Conservation (phyloP, 768 basidiomycete genomes). For the Psilocybe subaeruginosa region DNA sequence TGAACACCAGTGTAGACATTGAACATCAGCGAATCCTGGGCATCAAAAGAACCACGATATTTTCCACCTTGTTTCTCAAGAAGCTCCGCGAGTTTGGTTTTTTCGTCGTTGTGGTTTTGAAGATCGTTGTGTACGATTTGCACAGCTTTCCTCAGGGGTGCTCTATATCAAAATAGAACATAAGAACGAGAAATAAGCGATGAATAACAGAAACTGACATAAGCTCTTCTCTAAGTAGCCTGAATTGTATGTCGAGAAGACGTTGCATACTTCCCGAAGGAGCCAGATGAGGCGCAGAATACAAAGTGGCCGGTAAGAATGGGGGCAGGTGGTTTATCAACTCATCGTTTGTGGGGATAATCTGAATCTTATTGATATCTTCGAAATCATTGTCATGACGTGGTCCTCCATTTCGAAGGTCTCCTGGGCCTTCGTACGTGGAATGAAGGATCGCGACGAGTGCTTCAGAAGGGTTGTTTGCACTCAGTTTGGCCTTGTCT, state of each 20-base stretch:
- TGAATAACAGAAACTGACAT: conserved; percentile 41
- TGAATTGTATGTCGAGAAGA: conserved; percentile 74
- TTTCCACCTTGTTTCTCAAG: conserved; percentile 58
- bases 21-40: conserved; percentile 57
- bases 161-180: conserved; percentile 33
- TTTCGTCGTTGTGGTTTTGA: conserved; percentile 5
- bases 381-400: conserved; percentile 72
- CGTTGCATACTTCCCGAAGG: conserved; percentile 63
- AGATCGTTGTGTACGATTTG: conserved; percentile 50
- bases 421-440: conserved; percentile 60
- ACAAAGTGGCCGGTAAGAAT: conserved; percentile 64
- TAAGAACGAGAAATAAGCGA: not conserved
- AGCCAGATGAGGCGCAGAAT: conserved; percentile 64
- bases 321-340: conserved; percentile 50
- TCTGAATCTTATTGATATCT: conserved; percentile 60
- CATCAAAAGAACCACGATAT: conserved; percentile 47
- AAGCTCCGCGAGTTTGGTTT: conserved; percentile 48
- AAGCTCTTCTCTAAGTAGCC: conserved; percentile 73
- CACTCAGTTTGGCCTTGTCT: not conserved
- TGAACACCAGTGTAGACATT: conserved; percentile 60
- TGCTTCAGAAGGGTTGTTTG: conserved; percentile 29
- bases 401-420: conserved; percentile 46
- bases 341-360: conserved; percentile 73
- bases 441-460: conserved; percentile 38
- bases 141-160: conserved; percentile 54